Percentiles rank a stretch among this genome's conserved stretches.
phyloP scores from a whole-genome alignment of 441 rosid species.

The Arabidopsis hybrid region DNA sequence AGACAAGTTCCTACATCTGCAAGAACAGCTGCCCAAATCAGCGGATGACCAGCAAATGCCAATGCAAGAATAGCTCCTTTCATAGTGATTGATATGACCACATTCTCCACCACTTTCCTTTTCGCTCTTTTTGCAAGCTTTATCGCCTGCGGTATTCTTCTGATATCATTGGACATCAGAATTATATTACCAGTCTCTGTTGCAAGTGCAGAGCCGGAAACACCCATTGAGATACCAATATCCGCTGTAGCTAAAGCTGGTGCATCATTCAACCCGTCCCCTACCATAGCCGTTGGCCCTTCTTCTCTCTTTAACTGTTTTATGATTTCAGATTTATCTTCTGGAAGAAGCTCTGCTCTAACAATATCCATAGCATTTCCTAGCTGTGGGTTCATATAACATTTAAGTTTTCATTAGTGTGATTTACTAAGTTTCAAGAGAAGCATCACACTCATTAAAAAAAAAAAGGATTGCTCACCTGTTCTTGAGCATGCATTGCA shows the following conservation, averaged over 20 bases:
- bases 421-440: slow-evolving; percentile 22
- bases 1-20: slow-evolving; percentile 88
- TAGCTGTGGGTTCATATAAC: slow-evolving; percentile 61
- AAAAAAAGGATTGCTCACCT: slow-evolving; percentile 51
- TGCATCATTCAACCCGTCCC: slow-evolving; percentile 94
- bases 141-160: slow-evolving; percentile 76
- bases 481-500: slow-evolving; percentile 75
- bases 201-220: slow-evolving; percentile 92
- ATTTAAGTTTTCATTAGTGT: slow-evolving; percentile 12
- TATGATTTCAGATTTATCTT: slow-evolving; percentile 70
- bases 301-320: slow-evolving; percentile 62
- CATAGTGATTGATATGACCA: slow-evolving; percentile 59
- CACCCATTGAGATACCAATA: slow-evolving; percentile 94
- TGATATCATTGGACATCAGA: slow-evolving; percentile 87
- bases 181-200: slow-evolving; percentile 81
- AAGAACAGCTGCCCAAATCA: slow-evolving; percentile 94
- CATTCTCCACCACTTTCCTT: slow-evolving; percentile 72
- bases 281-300: slow-evolving; percentile 72
- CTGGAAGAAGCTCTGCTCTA: slow-evolving; percentile 81
- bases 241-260: slow-evolving; percentile 90
- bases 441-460: slow-evolving; percentile 2
- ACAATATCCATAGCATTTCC: slow-evolving; percentile 64
- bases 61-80: slow-evolving; percentile 68
- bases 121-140: slow-evolving; percentile 60
- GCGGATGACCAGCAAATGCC: slow-evolving; percentile 83